Conservation (phyloP, 192 early-diverging fungal genomes). For the Gigaspora rosea region DNA sequence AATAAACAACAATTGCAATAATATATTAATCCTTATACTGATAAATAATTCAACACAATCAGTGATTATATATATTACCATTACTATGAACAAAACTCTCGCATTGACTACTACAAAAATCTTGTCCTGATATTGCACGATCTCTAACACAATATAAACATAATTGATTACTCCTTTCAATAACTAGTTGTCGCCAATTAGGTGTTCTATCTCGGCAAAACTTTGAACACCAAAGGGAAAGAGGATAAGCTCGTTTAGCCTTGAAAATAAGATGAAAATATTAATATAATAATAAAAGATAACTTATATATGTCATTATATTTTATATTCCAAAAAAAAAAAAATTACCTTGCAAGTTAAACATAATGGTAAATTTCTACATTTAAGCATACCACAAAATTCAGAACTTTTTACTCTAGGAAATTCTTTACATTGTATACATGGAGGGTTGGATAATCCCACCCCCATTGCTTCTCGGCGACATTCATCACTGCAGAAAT, state of each 20-base stretch:
- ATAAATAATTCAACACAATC: background rate
- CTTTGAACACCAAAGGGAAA: slow-evolving; percentile 14
- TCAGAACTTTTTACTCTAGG: background rate
- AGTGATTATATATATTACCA: background rate
- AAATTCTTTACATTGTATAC: slow-evolving; percentile 15
- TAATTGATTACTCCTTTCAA: background rate
- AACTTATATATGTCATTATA: background rate
- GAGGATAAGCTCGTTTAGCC: background rate
- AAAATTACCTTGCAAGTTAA: slow-evolving; percentile 13
- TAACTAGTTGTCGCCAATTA: background rate
- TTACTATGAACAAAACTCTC: background rate
- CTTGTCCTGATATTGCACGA: background rate
- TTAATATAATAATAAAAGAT: background rate
- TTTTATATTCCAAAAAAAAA: background rate
- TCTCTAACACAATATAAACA: slow-evolving; percentile 4
- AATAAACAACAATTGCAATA: background rate
- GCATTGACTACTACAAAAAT: slow-evolving; percentile 17
- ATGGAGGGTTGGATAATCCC: background rate
- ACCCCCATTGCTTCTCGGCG: background rate
- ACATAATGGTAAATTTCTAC: slow-evolving; percentile 18
- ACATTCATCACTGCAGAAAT: slow-evolving; percentile 24
- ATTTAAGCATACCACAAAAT: slow-evolving; percentile 16
- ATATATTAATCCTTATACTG: background rate
- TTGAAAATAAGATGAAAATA: background rate
- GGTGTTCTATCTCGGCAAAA: slow-evolving; percentile 13